Evolutionary conservation across 495 filamentous ascomycete genomes (phyloP).

Genomic region (Hypoxylon lenormandii): DNA sequence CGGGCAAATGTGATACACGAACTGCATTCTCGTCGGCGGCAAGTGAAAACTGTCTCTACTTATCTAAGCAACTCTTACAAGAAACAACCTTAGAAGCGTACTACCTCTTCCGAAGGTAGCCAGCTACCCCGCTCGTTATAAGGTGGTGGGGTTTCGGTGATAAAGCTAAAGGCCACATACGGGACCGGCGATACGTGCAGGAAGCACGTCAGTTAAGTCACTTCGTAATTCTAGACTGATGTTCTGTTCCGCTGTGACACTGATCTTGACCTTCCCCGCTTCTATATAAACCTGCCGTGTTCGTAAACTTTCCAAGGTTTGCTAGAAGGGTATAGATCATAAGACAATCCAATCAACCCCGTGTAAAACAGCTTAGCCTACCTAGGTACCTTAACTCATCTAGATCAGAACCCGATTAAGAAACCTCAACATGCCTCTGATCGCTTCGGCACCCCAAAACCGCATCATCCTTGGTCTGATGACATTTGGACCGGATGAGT

Average conservation of each 20-base stretch:
- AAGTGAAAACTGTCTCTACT: too few species aligned
- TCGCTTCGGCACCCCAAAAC: constrained; percentile 56
- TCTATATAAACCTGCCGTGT: not conserved
- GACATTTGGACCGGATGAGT: constrained; percentile 68
- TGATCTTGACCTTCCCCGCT: constrained; percentile 7
- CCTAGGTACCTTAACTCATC: not conserved
- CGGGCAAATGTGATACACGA: too few species aligned
- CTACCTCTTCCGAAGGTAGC: too few species aligned
- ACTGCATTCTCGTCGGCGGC: too few species aligned
- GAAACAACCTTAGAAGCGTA: too few species aligned
- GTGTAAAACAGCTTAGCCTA: not conserved
- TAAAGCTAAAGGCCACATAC: not conserved
- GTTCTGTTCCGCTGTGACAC: not conserved
- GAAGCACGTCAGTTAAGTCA: not conserved
- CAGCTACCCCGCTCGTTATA: too few species aligned
- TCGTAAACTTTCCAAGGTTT: not conserved
- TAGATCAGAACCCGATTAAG: not conserved
- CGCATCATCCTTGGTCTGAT: constrained; percentile 72
- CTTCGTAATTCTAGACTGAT: not conserved
- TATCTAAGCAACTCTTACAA: too few species aligned
- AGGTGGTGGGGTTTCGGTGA: not conserved
- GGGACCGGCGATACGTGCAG: not conserved
- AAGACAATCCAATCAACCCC: not conserved
- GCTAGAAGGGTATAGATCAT: not conserved
- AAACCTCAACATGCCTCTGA: constrained; percentile 61